Conservation (phyloP, 306 rosid genomes). For the Vigna trinervia region DNA sequence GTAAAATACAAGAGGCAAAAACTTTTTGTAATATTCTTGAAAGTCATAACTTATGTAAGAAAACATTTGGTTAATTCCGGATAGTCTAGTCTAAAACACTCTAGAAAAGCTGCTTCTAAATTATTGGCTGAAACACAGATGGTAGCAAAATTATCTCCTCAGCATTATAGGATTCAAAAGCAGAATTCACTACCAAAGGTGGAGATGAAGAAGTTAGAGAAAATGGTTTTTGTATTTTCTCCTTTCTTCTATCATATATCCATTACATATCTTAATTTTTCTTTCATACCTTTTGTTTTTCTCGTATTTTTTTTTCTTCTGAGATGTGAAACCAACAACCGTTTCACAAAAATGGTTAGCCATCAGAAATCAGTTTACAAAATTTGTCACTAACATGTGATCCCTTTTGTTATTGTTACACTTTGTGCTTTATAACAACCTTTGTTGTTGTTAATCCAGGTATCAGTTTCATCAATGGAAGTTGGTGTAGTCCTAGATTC, state of each 20-base stretch:
- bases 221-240: background rate
- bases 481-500: slow-evolving; percentile 79
- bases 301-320: background rate
- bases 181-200: too few species aligned
- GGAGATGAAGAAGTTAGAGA: too few species aligned
- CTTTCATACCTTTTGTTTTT: background rate
- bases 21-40: too few species aligned
- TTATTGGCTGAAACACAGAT: too few species aligned
- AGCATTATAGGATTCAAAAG: too few species aligned
- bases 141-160: too few species aligned
- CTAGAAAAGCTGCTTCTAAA: too few species aligned
- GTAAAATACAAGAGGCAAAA: too few species aligned
- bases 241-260: background rate
- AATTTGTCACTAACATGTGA: background rate
- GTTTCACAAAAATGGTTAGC: background rate
- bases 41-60: too few species aligned
- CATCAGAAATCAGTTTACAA: background rate
- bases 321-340: background rate
- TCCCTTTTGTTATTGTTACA: background rate
- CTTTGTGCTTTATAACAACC: background rate
- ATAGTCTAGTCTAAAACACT: too few species aligned
- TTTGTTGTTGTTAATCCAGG: slow-evolving; percentile 44
- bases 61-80: too few species aligned
- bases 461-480: slow-evolving; percentile 76
- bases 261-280: background rate